A percentile compares a stretch with the other conserved stretches of the same genome.
phyloP scores from a whole-genome alignment of 2,329 filamentous ascomycete species.

The Fusarium transvaalense region DNA sequence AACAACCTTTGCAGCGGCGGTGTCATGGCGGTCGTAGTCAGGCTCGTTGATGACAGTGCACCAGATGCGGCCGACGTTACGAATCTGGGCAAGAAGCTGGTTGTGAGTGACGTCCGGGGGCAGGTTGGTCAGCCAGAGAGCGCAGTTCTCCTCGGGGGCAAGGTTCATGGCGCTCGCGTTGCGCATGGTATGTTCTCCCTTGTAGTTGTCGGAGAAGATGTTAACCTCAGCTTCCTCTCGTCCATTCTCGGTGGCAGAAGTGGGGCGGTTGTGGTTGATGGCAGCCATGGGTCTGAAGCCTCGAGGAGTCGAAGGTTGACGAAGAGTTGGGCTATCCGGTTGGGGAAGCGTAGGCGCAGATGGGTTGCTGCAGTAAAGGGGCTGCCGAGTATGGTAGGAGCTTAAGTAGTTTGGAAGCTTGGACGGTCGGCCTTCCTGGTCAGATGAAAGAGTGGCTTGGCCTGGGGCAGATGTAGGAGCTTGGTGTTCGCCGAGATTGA shows the following conservation, averaged over 20 bases:
- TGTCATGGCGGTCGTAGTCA: slow-evolving; percentile 52
- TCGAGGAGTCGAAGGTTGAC: slow-evolving; percentile 5
- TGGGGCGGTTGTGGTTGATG: slow-evolving; percentile 15
- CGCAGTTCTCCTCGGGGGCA: slow-evolving; percentile 58
- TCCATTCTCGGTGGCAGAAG: neutral
- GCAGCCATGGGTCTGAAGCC: slow-evolving; percentile 46
- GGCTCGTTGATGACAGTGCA: slow-evolving; percentile 65
- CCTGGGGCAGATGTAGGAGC: neutral
- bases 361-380: neutral
- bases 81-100: slow-evolving; percentile 60
- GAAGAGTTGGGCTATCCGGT: neutral
- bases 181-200: slow-evolving; percentile 52
- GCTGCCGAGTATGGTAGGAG: neutral
- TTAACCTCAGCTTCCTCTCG: neutral
- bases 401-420: slow-evolving; percentile 12
- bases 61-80: slow-evolving; percentile 63
- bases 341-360: neutral
- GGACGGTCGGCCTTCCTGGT: slow-evolving; percentile 1
- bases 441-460: neutral
- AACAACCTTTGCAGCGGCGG: slow-evolving; percentile 63
- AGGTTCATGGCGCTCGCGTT: slow-evolving; percentile 55
- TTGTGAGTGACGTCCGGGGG: slow-evolving; percentile 57
- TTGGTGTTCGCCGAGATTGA: slow-evolving; percentile 4
- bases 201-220: slow-evolving; percentile 53
- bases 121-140: slow-evolving; percentile 66